These are phyloP conservation scores for Myxozyma neglecta DNA, from an alignment of 805 yeast species.

Conservation along the genomic window DNA sequence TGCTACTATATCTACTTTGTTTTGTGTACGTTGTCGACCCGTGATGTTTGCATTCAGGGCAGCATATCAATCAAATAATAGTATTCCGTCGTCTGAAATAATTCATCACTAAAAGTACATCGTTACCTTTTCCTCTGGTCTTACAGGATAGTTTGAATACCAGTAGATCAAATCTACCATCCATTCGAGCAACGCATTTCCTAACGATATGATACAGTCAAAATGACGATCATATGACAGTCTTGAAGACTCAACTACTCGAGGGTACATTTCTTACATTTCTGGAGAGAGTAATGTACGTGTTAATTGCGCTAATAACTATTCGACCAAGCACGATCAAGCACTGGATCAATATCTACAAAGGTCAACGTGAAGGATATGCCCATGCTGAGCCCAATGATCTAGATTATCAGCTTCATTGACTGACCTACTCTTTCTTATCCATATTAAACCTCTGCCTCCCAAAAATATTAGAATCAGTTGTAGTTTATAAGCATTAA, in stretches of 20 bases:
- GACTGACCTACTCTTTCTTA: too few relatives aligned
- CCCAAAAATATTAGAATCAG: too few relatives aligned
- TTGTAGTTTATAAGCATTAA: too few relatives aligned
- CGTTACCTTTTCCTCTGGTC: background rate
- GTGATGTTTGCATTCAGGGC: conserved; percentile 11
- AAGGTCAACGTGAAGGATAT: conserved; percentile 10
- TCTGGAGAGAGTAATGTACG: background rate
- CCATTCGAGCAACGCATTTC: conserved; percentile 31
- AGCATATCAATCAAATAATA: conserved; percentile 27
- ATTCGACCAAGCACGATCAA: conserved; percentile 6
- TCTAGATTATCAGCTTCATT: background rate
- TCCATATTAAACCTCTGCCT: too few relatives aligned
- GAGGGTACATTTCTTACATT: background rate
- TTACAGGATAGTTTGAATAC: conserved; percentile 15
- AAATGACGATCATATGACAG: background rate
- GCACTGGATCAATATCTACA: conserved; percentile 18
- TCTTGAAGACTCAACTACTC: conserved; percentile 4
- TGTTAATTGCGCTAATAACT: too few relatives aligned
- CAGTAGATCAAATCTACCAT: conserved; percentile 31
- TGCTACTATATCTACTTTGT: background rate
- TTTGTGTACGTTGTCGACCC: background rate
- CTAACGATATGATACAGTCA: conserved; percentile 33
- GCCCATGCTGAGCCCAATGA: background rate
- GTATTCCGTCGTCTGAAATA: conserved; percentile 26
- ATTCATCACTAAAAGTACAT: conserved; percentile 2